Conservation (phyloP, 805 yeast genomes). For the Pichia eremophila region DNA sequence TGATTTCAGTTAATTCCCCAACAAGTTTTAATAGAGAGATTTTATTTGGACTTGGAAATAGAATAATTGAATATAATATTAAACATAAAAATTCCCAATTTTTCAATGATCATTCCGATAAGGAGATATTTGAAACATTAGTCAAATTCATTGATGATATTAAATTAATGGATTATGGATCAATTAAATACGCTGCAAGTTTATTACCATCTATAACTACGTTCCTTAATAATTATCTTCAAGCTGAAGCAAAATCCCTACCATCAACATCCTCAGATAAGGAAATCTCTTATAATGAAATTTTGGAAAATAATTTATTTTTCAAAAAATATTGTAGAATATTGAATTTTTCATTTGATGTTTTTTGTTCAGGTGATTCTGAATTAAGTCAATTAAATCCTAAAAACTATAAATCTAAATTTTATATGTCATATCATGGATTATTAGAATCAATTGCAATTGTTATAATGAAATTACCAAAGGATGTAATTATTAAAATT, state of each 20-base stretch:
- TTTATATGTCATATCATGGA: constrained; percentile 6
- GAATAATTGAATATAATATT: neutral
- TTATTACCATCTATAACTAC: neutral
- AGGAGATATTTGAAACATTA: neutral
- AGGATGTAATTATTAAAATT: neutral
- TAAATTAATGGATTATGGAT: neutral
- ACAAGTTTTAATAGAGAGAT: neutral
- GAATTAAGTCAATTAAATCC: constrained; percentile 7
- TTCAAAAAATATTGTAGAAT: neutral
- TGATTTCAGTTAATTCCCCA: constrained; percentile 4
- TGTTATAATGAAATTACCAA: constrained; percentile 2
- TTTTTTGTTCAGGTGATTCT: constrained; percentile 6
- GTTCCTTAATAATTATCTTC: neutral
- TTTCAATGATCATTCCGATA: neutral
- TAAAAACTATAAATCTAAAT: constrained; percentile 7
- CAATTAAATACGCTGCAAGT: neutral
- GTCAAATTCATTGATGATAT: constrained; percentile 2
- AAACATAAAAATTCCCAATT: neutral
- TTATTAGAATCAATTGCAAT: constrained; percentile 4
- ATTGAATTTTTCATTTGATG: constrained; percentile 8
- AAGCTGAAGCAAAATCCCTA: neutral
- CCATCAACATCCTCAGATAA: too few relatives aligned
- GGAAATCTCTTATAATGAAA: too few relatives aligned
- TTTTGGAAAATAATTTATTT: too few relatives aligned
- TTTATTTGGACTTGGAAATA: neutral